Conservation (phyloP, 2,329 filamentous ascomycete species). For the Fonsecaea nubica region DNA sequence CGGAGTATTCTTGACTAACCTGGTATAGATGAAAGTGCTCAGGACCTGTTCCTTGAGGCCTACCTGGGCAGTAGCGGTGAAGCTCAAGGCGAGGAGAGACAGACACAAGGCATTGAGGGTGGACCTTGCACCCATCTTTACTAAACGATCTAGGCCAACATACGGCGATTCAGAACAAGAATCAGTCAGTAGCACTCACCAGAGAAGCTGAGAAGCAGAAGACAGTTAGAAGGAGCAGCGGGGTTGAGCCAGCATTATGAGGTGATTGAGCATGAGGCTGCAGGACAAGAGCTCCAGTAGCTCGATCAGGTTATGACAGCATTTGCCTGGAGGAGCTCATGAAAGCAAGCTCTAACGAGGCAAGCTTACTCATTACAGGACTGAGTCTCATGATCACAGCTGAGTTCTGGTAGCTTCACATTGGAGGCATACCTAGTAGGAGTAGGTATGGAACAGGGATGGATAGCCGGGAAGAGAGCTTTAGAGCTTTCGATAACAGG, state of each 20-base stretch:
- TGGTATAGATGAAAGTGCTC: conserved; percentile 61
- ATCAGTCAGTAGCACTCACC: conserved; percentile 7
- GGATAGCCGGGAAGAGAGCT: conserved; percentile 21
- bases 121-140: conserved; percentile 18
- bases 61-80: conserved; percentile 31
- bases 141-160: not conserved
- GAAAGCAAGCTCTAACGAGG: conserved; percentile 17
- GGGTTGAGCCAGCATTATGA: conserved; percentile 34
- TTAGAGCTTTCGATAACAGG: conserved; percentile 19
- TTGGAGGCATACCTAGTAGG: not conserved
- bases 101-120: conserved; percentile 16
- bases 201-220: conserved; percentile 19
- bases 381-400: conserved; percentile 34
- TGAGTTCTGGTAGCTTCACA: conserved; percentile 11
- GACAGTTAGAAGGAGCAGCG: conserved; percentile 19
- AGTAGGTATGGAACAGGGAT: conserved; percentile 1
- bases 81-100: conserved; percentile 24
- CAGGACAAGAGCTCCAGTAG: conserved; percentile 23
- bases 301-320: conserved; percentile 27
- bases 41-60: conserved; percentile 49
- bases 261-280: conserved; percentile 25
- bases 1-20: not conserved
- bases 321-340: conserved; percentile 13
- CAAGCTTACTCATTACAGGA: conserved; percentile 32
- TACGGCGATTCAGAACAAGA: not conserved